Base-by-base conservation (phyloP, 176 grass and related monocot species). In the Musa acuminata region DNA sequence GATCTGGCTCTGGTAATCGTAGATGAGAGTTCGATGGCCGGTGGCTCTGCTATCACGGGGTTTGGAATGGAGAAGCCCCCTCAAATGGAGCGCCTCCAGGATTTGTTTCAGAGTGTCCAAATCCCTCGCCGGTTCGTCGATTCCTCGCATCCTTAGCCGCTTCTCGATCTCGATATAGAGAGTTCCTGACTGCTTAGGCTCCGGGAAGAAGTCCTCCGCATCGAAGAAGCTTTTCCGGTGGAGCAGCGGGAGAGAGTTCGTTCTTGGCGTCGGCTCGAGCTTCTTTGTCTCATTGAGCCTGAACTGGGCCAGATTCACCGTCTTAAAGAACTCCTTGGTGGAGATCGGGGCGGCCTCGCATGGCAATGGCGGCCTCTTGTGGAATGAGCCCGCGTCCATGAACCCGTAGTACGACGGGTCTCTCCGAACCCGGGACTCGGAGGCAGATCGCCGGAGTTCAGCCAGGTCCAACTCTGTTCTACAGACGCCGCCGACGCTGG, bases 61-160 rank as follows among this genome's bases (percentile, higher is more conserved):
- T 19, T 48, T 77, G 13, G 21, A 71, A 71, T 82, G 96, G 48
- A 99, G 84, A 16, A 99, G 87, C 2, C 96, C 96, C 23, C 95
- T 99, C 2, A 99, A 86, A 78, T 99, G 96, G 43, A 99, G 79
- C 1, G 90, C 96, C 62, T 99, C 96, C 1, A 99, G 52, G 59
- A 95, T 84, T 67, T 99, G 96, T 82, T 94, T 99, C 1, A 99
- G 75, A 1, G 96, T 99, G 85, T 99, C 96, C 55, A 91, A 72
- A 48, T 99, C 91, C 14, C 84, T 79, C 0, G 84, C 74, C 0
- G 96, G 96, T 65, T 95, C 96, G 35, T 92, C 88, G 54, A 94
- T 99, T 48, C 96, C 96, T 12, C 91, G 91, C 81, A 87, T 89
- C 2, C 88, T 87, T 11, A 99, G 90, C 5, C 96, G 96, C 17